Base-by-base conservation (phyloP, 345 rosid genomes). In the Euclidium syriacum region DNA sequence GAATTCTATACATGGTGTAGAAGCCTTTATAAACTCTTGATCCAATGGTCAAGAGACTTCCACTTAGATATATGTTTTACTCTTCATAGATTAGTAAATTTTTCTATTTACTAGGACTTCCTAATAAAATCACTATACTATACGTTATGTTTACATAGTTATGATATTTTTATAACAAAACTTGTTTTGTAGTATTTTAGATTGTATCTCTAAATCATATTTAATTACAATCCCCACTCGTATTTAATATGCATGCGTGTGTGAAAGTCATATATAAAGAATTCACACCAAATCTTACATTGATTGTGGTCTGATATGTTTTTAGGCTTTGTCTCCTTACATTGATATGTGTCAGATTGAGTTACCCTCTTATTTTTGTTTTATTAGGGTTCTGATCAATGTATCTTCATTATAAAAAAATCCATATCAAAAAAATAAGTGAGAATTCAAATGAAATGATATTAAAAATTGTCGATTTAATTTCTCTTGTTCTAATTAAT, bases 201-300 rank as follows among this genome's bases (percentile, higher is more conserved):
- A 10, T 8, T 18, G 38, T 14, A 25, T 14, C 18, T 49, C 27
- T 10, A 12, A 17, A 62, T 34, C 43, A 23, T 19, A 6, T 38
- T 39, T 32, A 12, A 25, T n/a, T 42, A 4, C 24, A 22, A 38
- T 32, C 26, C 32, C 22, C 34, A 41, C 16, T 34, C 47, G 34
- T 44, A 20, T 18, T 18, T 29, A n/a, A 30, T 32, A 32, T 30
- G 42, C 32, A 22, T 22, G 6, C 5, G 9, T 29, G 19, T 43
- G 19, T 19, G 52, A 43, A 58, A 24, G 1, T 40, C n/a, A 42
- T 18, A 29, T n/a, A 4, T 39, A 19, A n/a, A 56, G 15, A 10
- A 11, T 48, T 27, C 50, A 39, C 3, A 63, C 38, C 50, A 40
- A 50, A 63, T 51, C 41, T 63, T 40, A 43, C 20, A 32, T 41